Base-by-base conservation (phyloP, 768 basidiomycete genomes). In the Lactarius sp. region DNA sequence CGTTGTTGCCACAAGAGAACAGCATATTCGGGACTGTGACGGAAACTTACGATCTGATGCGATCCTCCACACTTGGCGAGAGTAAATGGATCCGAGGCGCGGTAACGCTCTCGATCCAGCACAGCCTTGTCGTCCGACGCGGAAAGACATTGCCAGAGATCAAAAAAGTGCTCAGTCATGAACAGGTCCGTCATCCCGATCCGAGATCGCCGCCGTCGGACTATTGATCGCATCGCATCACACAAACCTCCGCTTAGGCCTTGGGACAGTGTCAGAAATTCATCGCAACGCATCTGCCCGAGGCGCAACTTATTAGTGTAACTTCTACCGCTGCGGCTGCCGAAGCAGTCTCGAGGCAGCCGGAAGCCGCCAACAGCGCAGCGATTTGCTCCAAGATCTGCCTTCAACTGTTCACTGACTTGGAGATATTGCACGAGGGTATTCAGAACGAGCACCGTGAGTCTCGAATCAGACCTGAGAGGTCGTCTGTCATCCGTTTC, bases 1-100 rank as follows among this genome's bases (percentile, higher is more conserved):
- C 82, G 31, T 78, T 92, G n/a, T 77, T 92, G 34, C 90, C 90
- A 22, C 87, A 89, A 72, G 90, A 93, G 73, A 93, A 93, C 68
- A 84, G 84, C 16, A 87, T 83, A 41, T 86, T 85, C 67, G 90
- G 90, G 12, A 77, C 76, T 18, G 90, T 93, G 7, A 74, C 83
- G 22, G 90, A 93, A 72, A 88, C 88, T 1, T 91, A 88, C 69
- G 85, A 90, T 69, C 65, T 76, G 39, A 74, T 92, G 52, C 84
- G 86, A 31, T 66, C 64, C n/a, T 68, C 74, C 42, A 65, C 66
- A 6, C 65, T 77, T 42, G 76, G 80, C 8, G 69, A 74, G 46
- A 71, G 72, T 14, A 80, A 76, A 8, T 86, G 84, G 69, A 75
- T 92, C 44, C 76, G 80, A 59, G 89, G 87, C 14, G 83, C 83